These are phyloP conservation scores for Juglanconis juglandina DNA, from an alignment of 2,329 filamentous ascomycete genomes.

Conservation along the genomic window DNA sequence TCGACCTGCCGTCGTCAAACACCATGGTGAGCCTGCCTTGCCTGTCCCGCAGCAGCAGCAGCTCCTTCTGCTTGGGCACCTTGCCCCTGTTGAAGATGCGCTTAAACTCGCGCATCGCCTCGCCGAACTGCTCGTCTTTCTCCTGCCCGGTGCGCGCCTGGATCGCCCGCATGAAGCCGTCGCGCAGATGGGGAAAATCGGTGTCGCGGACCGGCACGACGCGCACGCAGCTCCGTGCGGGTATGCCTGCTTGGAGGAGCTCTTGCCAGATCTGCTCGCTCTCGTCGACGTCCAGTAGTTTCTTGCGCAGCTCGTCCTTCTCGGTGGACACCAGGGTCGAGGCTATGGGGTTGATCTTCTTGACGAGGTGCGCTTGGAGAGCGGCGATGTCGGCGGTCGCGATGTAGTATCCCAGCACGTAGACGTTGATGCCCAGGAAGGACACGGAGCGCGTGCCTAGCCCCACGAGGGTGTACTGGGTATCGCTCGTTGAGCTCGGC, in stretches of 20 bases:
- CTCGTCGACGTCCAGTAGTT: conserved; percentile 65
- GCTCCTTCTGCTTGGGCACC: conserved; percentile 74
- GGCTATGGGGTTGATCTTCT: conserved; percentile 70
- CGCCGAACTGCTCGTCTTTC: conserved; percentile 72
- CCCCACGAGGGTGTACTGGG: conserved; percentile 83
- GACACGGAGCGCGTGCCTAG: conserved; percentile 86
- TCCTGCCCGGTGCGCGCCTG: conserved; percentile 61
- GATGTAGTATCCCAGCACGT: conserved; percentile 90
- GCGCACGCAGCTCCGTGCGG: conserved; percentile 71
- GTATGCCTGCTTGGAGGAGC: conserved; percentile 62
- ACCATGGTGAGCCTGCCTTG: conserved; percentile 65
- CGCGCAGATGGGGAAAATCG: conserved; percentile 87
- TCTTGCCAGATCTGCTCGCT: conserved; percentile 73
- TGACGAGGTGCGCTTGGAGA: conserved; percentile 75
- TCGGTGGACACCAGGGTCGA: conserved; percentile 81
- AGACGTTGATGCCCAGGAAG: conserved; percentile 86
- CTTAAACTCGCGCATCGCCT: conserved; percentile 74
- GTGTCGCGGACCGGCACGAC: conserved; percentile 91
- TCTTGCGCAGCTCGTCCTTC: conserved; percentile 66
- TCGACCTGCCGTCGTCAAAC: conserved; percentile 54
- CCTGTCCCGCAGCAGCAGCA: conserved; percentile 68
- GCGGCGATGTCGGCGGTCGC: conserved; percentile 76
- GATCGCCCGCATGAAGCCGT: conserved; percentile 85
- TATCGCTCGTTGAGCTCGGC: conserved; percentile 35
- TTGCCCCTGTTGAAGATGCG: conserved; percentile 74